Conservation (phyloP, 495 filamentous ascomycete genomes). For the Podospora bellae-mahoneyi region DNA sequence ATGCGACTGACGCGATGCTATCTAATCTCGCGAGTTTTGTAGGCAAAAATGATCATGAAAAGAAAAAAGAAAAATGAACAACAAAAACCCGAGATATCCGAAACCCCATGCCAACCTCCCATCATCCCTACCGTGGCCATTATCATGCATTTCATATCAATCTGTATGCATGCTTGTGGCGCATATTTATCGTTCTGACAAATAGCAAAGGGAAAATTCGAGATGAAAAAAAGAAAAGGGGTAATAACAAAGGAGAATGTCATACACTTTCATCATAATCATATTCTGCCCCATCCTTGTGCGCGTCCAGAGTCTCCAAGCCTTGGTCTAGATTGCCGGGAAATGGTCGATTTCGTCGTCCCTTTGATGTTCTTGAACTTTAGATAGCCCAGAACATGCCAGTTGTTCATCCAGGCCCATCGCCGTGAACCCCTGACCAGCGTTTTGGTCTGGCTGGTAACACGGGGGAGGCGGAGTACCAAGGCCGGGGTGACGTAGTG, state of each 20-base stretch:
- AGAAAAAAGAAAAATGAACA: not conserved
- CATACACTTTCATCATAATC: not conserved
- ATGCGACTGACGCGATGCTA: not conserved
- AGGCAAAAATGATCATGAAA: not conserved
- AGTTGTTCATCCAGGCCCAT: constrained; percentile 3
- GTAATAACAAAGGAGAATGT: not conserved
- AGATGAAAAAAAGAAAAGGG: not conserved
- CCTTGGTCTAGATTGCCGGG: not conserved
- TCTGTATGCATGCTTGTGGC: not conserved
- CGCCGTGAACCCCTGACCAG: not conserved
- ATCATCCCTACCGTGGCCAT: not conserved
- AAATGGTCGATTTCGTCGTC: not conserved
- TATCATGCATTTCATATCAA: not conserved
- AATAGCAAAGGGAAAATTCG: not conserved
- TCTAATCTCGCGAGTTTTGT: not conserved
- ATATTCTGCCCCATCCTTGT: not conserved
- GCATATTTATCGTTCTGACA: not conserved
- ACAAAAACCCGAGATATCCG: not conserved
- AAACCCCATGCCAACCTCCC: not conserved
- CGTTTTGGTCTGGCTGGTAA: not conserved
- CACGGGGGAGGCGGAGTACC: not conserved
- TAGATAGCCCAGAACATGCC: not conserved
- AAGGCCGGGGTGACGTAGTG: constrained; percentile 10
- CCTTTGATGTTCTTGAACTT: not conserved
- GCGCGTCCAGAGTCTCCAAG: not conserved